Conservation (phyloP, 495 filamentous ascomycete genomes). For the Clohesyomyces aquaticus region DNA sequence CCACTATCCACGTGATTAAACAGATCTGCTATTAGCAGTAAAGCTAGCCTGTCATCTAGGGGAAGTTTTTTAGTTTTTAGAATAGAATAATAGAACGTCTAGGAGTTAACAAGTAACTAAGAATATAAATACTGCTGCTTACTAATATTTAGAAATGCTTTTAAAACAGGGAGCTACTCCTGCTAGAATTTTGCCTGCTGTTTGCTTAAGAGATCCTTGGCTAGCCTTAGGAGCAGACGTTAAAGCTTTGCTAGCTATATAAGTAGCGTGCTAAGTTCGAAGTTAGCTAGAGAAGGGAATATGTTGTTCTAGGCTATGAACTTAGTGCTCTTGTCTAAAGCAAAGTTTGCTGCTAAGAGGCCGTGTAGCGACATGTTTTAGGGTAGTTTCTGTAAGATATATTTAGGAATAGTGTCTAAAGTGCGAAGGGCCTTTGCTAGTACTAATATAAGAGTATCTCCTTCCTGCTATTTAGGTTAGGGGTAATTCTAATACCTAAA, state of each 20-base stretch:
- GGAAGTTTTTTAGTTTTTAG: not conserved
- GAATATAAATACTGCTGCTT: not conserved
- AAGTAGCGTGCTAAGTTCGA: not conserved
- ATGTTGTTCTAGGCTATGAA: not conserved
- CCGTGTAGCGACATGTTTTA: not conserved
- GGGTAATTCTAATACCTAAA: not conserved
- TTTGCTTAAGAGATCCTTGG: not conserved
- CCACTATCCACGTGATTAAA: not conserved
- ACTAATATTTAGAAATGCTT: not conserved
- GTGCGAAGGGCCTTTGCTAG: not conserved
- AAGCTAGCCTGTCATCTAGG: not conserved
- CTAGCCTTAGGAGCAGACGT: not conserved
- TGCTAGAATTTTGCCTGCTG: not conserved
- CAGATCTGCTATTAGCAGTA: not conserved
- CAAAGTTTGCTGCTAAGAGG: not conserved
- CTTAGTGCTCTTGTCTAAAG: not conserved
- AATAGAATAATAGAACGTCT: not conserved
- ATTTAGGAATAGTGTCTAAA: not conserved
- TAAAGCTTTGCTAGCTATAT: not conserved
- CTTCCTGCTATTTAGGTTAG: not conserved
- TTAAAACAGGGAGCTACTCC: not conserved
- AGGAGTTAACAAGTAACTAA: not conserved
- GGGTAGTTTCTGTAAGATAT: not conserved
- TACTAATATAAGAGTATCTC: not conserved
- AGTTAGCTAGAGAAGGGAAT: not conserved